Evolutionary conservation across 2,329 filamentous ascomycete genomes (phyloP).

Genomic region (Apiospora arundinis): DNA sequence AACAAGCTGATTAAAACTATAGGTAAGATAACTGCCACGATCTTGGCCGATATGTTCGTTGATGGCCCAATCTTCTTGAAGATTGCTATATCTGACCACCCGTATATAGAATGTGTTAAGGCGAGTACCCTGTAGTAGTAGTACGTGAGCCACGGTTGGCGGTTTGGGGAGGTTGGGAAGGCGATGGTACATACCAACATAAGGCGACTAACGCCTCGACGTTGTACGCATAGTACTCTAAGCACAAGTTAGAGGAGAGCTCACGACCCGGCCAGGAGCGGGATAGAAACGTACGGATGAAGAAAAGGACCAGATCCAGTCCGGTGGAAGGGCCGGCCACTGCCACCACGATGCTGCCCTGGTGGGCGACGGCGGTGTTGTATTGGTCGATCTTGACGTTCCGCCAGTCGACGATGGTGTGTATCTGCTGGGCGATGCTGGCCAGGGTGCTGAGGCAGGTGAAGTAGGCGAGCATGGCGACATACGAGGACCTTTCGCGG

Average conservation of each 20-base stretch:
- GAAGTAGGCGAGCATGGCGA: constrained; percentile 47
- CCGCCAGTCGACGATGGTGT: constrained; percentile 47
- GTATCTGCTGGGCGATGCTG: constrained; percentile 50
- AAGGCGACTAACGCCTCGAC: constrained; percentile 53
- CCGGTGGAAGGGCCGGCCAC: constrained; percentile 49
- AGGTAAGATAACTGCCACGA: constrained; percentile 44
- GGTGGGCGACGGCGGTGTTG: constrained; percentile 41
- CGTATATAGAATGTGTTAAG: constrained; percentile 45
- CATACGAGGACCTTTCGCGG: constrained; percentile 47
- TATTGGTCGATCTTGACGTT: constrained; percentile 48
- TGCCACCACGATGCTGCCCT: constrained; percentile 48
- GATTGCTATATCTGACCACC: constrained; percentile 34
- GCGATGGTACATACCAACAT: constrained; percentile 47
- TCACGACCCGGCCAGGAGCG: not conserved
- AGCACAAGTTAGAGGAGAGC: not conserved
- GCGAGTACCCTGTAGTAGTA: constrained; percentile 40
- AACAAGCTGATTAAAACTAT: constrained; percentile 42
- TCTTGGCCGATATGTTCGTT: constrained; percentile 40
- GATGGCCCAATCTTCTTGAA: constrained; percentile 37
- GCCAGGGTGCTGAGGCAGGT: constrained; percentile 44
- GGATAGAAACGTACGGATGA: constrained; percentile 49
- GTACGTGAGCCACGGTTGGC: not conserved
- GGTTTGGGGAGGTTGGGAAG: constrained; percentile 6
- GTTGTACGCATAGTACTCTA: constrained; percentile 58
- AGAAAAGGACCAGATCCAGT: constrained; percentile 51